Evolutionary conservation across 768 basidiomycete genomes (phyloP), one percentile per base, ranked within the genome.

Genomic region (Ramaria rubella): DNA sequence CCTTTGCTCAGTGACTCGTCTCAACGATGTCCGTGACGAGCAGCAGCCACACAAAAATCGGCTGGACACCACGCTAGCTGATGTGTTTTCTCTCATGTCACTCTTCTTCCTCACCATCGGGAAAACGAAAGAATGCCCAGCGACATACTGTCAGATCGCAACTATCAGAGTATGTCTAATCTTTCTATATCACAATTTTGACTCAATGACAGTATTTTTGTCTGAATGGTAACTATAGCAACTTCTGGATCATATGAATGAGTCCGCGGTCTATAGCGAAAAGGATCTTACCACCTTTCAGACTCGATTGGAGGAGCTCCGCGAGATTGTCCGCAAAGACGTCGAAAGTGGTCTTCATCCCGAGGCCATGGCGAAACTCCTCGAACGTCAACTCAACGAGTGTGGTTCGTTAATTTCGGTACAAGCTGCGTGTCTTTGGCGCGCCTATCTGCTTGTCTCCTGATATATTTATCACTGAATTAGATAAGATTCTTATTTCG

Each of bases 101-200:
- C 81, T 99, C 61, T 97, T 96, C 79, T 99, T 94, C 77, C 84
- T 99, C 64, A 96, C 94, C 34, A 94, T 99, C 60, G 96, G 96
- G 42, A 94, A 94, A 75, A 94, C 91, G 38, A 83, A 86, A 62
- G 94, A 97, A 70, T 86, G 87, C 9, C 94, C 95, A 0, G 95
- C 94, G 24, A 92, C 89, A 0, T 99, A 96, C 70, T 92, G 90
- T 60, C 96, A 98, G 65, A 85, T 98, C 60, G 92, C 93, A 36
- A 93, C 87, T 58, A 96, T 99, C 87, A 76, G 89, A 72, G 94
- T 97, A 65, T 80, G 93, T 85, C 52, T 57, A 43, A 40, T 30
- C 17, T 24, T 24, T 23, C 14, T 46, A 36, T 57, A n/a, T 27
- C 50, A 21, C 23, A 34, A 55, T 42, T 21, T 23, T 36, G 29